Evolutionary conservation across 208 protist species (phyloP).

Genomic region (Ichthyophonus hoferi): DNA sequence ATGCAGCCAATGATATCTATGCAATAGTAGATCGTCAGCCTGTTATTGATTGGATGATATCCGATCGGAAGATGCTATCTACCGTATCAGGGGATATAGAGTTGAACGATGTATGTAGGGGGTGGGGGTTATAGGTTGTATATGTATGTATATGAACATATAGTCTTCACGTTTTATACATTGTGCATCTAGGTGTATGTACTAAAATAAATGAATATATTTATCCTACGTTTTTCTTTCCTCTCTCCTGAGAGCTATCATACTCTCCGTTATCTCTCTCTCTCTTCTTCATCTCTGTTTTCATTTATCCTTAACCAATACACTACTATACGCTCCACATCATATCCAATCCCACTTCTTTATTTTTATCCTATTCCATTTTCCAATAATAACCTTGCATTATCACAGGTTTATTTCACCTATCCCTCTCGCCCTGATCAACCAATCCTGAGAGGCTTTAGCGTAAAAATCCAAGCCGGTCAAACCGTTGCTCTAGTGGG

Average conservation of each 20-base stretch:
- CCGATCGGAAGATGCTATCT: not conserved
- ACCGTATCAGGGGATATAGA: conserved; percentile 50
- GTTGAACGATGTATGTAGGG: conserved; percentile 49
- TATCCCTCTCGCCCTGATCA: conserved; percentile 47
- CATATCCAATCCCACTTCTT: not conserved
- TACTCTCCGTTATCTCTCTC: no score
- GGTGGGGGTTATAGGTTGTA: conserved; percentile 28
- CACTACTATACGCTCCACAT: not conserved
- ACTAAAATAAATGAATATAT: no score
- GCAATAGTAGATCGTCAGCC: conserved; percentile 18
- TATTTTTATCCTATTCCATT: not conserved
- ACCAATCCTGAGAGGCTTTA: conserved; percentile 51
- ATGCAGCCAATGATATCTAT: conserved; percentile 17
- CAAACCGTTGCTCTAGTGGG: conserved; percentile 63
- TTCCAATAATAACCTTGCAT: not conserved
- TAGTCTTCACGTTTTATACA: no score
- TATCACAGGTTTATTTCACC: conserved; percentile 52
- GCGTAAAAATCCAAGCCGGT: conserved; percentile 37
- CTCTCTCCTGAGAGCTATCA: no score
- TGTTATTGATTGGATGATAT: not conserved
- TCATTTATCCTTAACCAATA: not conserved
- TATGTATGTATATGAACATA: conserved; percentile 54
- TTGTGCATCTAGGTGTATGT: no score
- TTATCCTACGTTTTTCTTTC: no score
- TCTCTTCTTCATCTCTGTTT: no score